Conservation (phyloP, 805 yeast genomes). For the Metschnikowia borealis region DNA sequence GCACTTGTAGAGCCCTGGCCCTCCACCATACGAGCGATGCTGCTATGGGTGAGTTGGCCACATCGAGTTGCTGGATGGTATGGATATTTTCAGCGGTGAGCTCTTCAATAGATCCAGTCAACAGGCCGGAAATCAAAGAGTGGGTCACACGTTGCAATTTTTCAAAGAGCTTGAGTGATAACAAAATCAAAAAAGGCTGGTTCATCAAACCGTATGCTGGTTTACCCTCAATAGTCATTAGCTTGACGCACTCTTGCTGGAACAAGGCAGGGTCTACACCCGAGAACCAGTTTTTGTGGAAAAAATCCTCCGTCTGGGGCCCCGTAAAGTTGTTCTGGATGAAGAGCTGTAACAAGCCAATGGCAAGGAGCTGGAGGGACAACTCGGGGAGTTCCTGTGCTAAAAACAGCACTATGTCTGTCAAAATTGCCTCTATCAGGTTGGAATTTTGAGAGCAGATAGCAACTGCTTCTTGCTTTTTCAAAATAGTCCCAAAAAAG, state of each 20-base stretch:
- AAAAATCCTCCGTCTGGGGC: conserved; percentile 50
- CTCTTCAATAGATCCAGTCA: conserved; percentile 24
- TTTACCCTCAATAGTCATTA: conserved; percentile 61
- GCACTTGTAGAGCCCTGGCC: conserved; percentile 61
- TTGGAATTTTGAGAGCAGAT: conserved; percentile 17
- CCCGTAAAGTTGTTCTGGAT: conserved; percentile 81
- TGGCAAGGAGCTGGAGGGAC: conserved; percentile 41
- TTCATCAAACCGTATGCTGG: conserved; percentile 54
- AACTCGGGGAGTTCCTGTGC: conserved; percentile 6
- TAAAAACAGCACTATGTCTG: conserved; percentile 5
- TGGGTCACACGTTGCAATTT: conserved; percentile 41
- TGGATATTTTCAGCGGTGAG: conserved; percentile 16
- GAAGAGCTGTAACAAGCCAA: conserved; percentile 63
- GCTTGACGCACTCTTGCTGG: conserved; percentile 32
- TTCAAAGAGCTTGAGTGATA: conserved; percentile 32
- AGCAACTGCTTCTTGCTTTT: conserved; percentile 11
- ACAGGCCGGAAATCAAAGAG: conserved; percentile 37
- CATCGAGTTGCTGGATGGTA: conserved; percentile 6
- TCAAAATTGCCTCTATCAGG: conserved; percentile 19
- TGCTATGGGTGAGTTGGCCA: conserved; percentile 26
- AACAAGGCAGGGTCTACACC: conserved; percentile 16
- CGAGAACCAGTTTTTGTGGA: conserved; percentile 30
- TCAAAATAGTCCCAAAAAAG: conserved; percentile 19
- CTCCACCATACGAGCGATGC: conserved; percentile 74
- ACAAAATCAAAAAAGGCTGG: conserved; percentile 33